Evolutionary conservation across 2,329 filamentous ascomycete species (phyloP).

Genomic region (Phialophora verrucosa): DNA sequence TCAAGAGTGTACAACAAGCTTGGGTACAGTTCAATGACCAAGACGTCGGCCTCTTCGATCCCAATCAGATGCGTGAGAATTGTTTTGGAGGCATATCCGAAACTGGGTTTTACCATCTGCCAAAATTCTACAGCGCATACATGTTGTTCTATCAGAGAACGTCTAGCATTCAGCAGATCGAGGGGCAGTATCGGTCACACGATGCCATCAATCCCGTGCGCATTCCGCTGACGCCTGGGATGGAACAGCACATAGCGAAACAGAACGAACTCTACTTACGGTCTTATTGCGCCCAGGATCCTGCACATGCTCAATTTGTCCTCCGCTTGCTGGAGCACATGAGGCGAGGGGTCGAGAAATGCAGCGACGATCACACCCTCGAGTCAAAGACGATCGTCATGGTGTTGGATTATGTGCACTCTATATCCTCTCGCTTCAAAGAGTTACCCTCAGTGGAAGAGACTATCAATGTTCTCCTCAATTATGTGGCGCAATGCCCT

Average conservation of each 20-base stretch:
- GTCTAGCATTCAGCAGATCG: constrained; percentile 64
- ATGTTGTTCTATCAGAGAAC: constrained; percentile 96
- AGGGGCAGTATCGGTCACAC: constrained; percentile 53
- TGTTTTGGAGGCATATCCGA: constrained; percentile 79
- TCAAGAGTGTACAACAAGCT: constrained; percentile 51
- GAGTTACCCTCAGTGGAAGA: constrained; percentile 67
- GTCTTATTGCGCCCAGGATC: constrained; percentile 80
- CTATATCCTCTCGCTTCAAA: constrained; percentile 74
- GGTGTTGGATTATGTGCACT: constrained; percentile 69
- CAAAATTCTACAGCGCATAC: constrained; percentile 82
- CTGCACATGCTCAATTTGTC: constrained; percentile 71
- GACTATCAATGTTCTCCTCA: constrained; percentile 65
- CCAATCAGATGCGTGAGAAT: constrained; percentile 70
- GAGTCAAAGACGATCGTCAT: constrained; percentile 53
- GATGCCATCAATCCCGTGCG: constrained; percentile 58
- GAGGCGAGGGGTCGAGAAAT: constrained; percentile 55
- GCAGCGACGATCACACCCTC: constrained; percentile 54
- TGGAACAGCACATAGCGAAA: constrained; percentile 64
- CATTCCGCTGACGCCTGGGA: constrained; percentile 51
- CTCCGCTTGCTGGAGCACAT: constrained; percentile 65
- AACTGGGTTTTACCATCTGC: constrained; percentile 53
- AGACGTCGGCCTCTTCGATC: constrained; percentile 77
- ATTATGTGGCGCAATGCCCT: constrained; percentile 45
- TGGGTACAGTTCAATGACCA: constrained; percentile 98
- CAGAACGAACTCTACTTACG: constrained; percentile 77